Evolutionary conservation across 1,139 yeast genomes (phyloP), one percentile per base, ranked within the genome.

Genomic region (Trichomonascaceae sp.): DNA sequence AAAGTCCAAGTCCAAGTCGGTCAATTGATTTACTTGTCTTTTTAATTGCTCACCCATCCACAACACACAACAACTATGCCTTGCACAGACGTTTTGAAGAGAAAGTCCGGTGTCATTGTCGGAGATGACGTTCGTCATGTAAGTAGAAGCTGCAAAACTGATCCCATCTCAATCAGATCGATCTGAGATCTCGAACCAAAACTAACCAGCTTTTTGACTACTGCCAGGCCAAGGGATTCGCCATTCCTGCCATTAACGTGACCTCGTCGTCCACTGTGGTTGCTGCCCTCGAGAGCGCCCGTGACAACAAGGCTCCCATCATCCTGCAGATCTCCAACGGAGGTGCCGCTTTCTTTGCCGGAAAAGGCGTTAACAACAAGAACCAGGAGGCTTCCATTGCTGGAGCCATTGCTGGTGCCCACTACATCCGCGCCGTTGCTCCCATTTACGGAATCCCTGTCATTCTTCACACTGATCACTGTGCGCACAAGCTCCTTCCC

Each of bases 341-440:
- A 70, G 99, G 99, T 71, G 93, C 98, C 51, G 98, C 97, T 47
- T 92, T 74, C 84, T 89, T 89, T 63, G 98, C 97, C 48, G 97
- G 97, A 71, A 89, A 89, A 76, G 98, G 98, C 67, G 87, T 92
- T 52, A 73, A 73, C 63, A 92, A 89, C 80, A 72, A 70, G 57
- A 76, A 84, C 71, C 97, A 89, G 69, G 69, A 69, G 54, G 98
- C 97, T 44, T 79, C 98, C 41, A 81, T 89, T 65, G 78, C 76
- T 44, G 99, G 99, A 67, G 66, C 95, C 57, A 62, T 89, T 60
- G 96, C 99, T 56, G 98, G 97, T 56, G 99, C 95, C 48, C 95
- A 84, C 71, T 89, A 78, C 73, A 79, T 92, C 62, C 82, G 96
- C 69, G 60, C 96, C 44, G 75, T 89, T 69, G 96, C 99, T 46